Base-by-base conservation (phyloP, 108 stramenopile genomes). In the Cyclotella cryptica region DNA sequence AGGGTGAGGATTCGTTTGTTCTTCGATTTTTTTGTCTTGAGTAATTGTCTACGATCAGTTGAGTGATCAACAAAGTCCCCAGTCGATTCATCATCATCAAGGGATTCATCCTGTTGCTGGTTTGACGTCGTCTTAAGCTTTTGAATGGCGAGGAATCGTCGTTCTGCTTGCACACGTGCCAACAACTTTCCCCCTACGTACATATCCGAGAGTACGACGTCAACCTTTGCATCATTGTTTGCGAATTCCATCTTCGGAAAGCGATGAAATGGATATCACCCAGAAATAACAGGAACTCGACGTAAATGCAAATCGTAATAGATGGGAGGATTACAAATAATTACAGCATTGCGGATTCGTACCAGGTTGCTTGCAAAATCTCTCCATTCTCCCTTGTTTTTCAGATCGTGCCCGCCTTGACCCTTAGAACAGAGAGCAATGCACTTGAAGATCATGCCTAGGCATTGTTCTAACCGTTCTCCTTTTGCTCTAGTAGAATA, bases 321-420 rank as follows among this genome's bases (percentile, higher is more conserved):
- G 10, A 40, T 3, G 10, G 28, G n/a, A n/a, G n/a, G n/a, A n/a
- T n/a, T n/a, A n/a, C n/a, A 52, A 54, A 19, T 30, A 65, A 21
- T 17, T 12, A 47, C 8, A 22, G 10, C 10, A 22, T 1, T 40
- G 30, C 26, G 29, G 21, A 7, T 1, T 3, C 75, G 58, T 24
- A 75, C 75, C 75, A 82, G 53, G 52, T 75, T 76, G 15, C 28
- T 68, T 30, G 81, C 81, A 72, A 82, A 82, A 58, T 82, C 81
- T 60, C 72, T 75, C 75, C 71, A 45, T 51, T 82, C 81, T 21
- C 81, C 81, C 28, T 72, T 69, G 57, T 82, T 82, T 58, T 81
- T 74, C 60, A 81, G 62, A 28, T 81, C 80, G 27, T 81, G 57
- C 39, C 67, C 67, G 4, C 67, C 67, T 44, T 52, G 29, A 41